Percentiles rank a stretch among this genome's conserved stretches.
Conservation (phyloP, 441 rosid genomes). For the Bruguiera hainesii region DNA sequence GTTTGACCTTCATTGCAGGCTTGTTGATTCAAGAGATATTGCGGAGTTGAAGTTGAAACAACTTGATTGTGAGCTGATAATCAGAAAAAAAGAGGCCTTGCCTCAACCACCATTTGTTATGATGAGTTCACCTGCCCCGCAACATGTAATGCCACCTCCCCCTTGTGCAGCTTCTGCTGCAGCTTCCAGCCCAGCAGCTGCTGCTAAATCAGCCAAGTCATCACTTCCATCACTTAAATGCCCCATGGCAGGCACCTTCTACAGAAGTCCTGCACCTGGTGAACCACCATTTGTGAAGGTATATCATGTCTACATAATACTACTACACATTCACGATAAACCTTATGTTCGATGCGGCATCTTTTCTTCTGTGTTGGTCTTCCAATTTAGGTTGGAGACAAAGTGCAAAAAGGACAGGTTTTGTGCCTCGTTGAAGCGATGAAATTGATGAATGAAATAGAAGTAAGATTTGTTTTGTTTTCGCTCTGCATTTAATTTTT, state of each 20-base stretch:
- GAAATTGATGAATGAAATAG: constrained; percentile 93
- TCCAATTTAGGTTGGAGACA: constrained; percentile 67
- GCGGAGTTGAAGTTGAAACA: constrained; percentile 85
- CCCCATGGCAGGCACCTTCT: constrained; percentile 92
- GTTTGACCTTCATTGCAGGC: constrained; percentile 42
- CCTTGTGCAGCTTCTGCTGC: constrained; percentile 18
- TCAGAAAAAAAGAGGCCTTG: constrained; percentile 85
- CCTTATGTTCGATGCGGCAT: neutral
- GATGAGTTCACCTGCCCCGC: constrained; percentile 48
- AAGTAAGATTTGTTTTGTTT: constrained; percentile 40
- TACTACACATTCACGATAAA: no score
- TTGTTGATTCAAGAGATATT: constrained; percentile 86
- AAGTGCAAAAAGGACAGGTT: constrained; percentile 86
- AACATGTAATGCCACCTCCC: constrained; percentile 26
- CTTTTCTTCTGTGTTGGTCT: constrained; percentile 1
- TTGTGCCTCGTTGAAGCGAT: constrained; percentile 84
- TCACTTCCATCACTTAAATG: constrained; percentile 72
- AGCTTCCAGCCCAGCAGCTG: constrained; percentile 34
- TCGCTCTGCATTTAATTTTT: constrained; percentile 8
- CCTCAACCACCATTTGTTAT: constrained; percentile 48
- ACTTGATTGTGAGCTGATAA: constrained; percentile 62
- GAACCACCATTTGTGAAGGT: constrained; percentile 87
- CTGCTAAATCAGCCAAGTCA: constrained; percentile 46
- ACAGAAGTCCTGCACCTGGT: constrained; percentile 71
- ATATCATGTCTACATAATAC: constrained; percentile 6